Evolutionary conservation across 768 basidiomycete species (phyloP), one percentile per base, ranked within the genome.

Genomic region (Sistotremastrum niveocremeum): DNA sequence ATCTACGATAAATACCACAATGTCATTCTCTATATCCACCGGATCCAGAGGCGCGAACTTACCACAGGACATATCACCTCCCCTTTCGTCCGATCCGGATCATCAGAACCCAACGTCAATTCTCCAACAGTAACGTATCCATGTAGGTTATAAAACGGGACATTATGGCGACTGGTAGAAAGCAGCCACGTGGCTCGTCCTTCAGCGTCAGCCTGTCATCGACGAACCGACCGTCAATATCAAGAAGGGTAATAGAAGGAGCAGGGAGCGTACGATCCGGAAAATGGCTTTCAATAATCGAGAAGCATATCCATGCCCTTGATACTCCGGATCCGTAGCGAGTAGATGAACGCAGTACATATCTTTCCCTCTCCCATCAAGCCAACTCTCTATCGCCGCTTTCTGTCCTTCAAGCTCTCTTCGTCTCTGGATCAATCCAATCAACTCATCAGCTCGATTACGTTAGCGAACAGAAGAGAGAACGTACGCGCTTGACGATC

Each of bases 201-300:
- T 5, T 52, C 42, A 12, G 35, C 40, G 48, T 66, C 65, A 10
- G 61, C 61, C 64, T 66, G n/a, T n/a, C n/a, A n/a, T n/a, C n/a
- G n/a, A n/a, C n/a, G n/a, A n/a, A n/a, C n/a, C n/a, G n/a, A n/a
- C n/a, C n/a, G n/a, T n/a, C n/a, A n/a, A n/a, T n/a, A n/a, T n/a
- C n/a, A 34, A 2, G 34, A 47, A 34, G 4, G 12, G 8, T 1
- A 7, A 12, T 5, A 39, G 28, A 11, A 42, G 28, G 7, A n/a
- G 20, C 11, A 42, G 4, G 7, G n/a, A 30, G 44, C 8, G 11
- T 8, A 11, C 7, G 4, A 44, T 7, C 8, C 3, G 10, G 29
- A 44, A 7, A 46, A 58, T 43, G 0, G 57, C 46, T 8, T 61
- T 52, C 7, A 67, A 42, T 8, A 67, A 52, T 28, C 59, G 57